Conservation (phyloP, 768 basidiomycete species). For the Trametes coccinea region DNA sequence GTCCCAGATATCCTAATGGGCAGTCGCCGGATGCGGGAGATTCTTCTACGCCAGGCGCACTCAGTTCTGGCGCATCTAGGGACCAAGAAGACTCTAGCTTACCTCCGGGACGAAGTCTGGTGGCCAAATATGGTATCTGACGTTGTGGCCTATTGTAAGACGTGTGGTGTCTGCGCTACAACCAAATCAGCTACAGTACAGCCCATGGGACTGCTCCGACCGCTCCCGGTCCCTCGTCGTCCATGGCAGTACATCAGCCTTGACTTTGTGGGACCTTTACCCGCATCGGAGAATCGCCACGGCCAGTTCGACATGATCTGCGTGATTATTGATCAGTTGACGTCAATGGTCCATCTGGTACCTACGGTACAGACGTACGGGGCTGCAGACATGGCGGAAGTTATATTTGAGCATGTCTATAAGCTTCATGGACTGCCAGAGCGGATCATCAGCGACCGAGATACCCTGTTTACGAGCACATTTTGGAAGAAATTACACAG, state of each 20-base stretch:
- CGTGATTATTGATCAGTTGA: slow-evolving; percentile 28
- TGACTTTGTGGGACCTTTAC: slow-evolving; percentile 30
- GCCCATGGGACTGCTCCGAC: slow-evolving; percentile 25
- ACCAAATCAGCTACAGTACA: slow-evolving; percentile 16
- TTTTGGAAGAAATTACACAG: background rate
- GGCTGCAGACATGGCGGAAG: slow-evolving; percentile 36
- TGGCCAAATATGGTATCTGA: slow-evolving; percentile 32
- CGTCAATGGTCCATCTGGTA: slow-evolving; percentile 30
- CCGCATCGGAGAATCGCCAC: slow-evolving; percentile 24
- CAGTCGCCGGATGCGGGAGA: slow-evolving; percentile 26
- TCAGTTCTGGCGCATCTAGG: slow-evolving; percentile 41
- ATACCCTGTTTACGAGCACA: slow-evolving; percentile 31
- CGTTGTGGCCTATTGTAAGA: slow-evolving; percentile 26
- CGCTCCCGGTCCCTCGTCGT: slow-evolving; percentile 23
- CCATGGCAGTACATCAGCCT: slow-evolving; percentile 32
- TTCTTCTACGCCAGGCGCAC: slow-evolving; percentile 37
- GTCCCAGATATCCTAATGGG: slow-evolving; percentile 30
- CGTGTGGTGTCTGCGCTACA: slow-evolving; percentile 22
- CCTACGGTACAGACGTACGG: slow-evolving; percentile 31
- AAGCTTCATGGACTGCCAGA: slow-evolving; percentile 41
- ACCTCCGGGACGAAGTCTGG: slow-evolving; percentile 37
- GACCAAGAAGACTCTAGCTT: slow-evolving; percentile 33
- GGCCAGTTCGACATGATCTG: slow-evolving; percentile 29
- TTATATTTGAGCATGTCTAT: slow-evolving; percentile 37
- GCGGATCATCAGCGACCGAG: slow-evolving; percentile 41